These are phyloP conservation scores for Rhododendron ovatum DNA, from an alignment of 148 eudicot species.

Conservation along the genomic window DNA sequence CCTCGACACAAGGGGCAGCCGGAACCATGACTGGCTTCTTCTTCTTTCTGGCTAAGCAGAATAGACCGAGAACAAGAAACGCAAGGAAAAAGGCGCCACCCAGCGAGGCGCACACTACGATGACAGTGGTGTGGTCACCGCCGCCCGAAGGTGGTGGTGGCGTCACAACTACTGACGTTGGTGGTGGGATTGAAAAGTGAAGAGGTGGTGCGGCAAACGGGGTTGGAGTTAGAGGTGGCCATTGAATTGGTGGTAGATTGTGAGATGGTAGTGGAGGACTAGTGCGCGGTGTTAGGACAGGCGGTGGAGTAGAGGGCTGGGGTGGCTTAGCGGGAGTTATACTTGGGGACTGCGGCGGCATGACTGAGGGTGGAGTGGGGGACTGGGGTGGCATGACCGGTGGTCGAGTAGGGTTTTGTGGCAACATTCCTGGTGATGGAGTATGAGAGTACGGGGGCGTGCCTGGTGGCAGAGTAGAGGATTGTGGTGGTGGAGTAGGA, in stretches of 20 bases:
- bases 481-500: not conserved
- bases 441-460: not conserved
- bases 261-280: not conserved
- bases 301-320: not conserved
- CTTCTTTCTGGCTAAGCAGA: slow-evolving; percentile 48
- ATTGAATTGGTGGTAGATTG: not conserved
- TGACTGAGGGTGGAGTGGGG: not conserved
- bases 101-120: slow-evolving; percentile 41
- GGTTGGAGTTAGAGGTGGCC: not conserved
- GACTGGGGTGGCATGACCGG: not conserved
- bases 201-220: slow-evolving; percentile 16
- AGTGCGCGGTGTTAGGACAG: not conserved
- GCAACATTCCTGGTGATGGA: slow-evolving; percentile 3
- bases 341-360: not conserved
- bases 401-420: not conserved
- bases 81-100: slow-evolving; percentile 63
- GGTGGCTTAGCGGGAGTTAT: not conserved
- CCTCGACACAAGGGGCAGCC: slow-evolving; percentile 22
- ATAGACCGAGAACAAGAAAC: slow-evolving; percentile 43
- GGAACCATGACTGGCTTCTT: slow-evolving; percentile 33
- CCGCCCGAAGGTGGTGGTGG: slow-evolving; percentile 29
- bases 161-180: slow-evolving; percentile 1
- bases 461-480: not conserved
- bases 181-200: slow-evolving; percentile 14
- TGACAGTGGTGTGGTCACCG: slow-evolving; percentile 28